Base-by-base conservation (phyloP, 768 basidiomycete species). In the Arthromyces matolae region DNA sequence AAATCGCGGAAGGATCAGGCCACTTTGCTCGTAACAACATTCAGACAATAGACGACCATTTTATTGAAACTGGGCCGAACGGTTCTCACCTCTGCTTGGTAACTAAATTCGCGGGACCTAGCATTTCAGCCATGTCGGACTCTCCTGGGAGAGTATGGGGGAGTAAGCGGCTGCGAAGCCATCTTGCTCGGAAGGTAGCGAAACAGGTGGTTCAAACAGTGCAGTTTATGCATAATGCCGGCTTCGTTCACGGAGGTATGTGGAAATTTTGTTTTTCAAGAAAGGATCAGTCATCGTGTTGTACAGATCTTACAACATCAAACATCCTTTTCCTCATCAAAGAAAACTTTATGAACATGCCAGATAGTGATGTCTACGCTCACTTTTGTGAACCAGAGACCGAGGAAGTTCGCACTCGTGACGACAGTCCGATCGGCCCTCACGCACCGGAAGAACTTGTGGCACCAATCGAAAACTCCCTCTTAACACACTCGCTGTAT, bases 1-100 rank as follows among this genome's bases (percentile, higher is more conserved):
- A n/a, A n/a, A n/a, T n/a, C n/a, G n/a, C n/a, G n/a, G n/a, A n/a
- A n/a, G n/a, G n/a, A n/a, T n/a, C n/a, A n/a, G 33, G 52, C 31
- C 64, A 66, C 47, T 60, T 60, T n/a, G 60, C 62, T 3, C 32
- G 33, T 49, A 35, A 32, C 44, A 8, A 52, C 52, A 33, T 71
- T 36, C 68, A 64, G 46, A 50, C 50, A 35, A 57, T 73, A 12
- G 60, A 72, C 5, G 64, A 78, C 57, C 65, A 77, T 59, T 80
- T 80, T 65, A 51, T 63, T 24, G 70, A 69, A 45, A 51, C 62
- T 16, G 75, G 78, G 18, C 75, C 75, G 1, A 80, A 78, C 56
- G 79, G 79, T 31, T 64, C 67, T 35, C 79, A 80, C 58, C 70
- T 67, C 20, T 77, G 66, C 54, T 69, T 79, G 56, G 67, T 78